Base-by-base conservation (phyloP, 2,329 filamentous ascomycete genomes). In the Corynespora cassiicola region DNA sequence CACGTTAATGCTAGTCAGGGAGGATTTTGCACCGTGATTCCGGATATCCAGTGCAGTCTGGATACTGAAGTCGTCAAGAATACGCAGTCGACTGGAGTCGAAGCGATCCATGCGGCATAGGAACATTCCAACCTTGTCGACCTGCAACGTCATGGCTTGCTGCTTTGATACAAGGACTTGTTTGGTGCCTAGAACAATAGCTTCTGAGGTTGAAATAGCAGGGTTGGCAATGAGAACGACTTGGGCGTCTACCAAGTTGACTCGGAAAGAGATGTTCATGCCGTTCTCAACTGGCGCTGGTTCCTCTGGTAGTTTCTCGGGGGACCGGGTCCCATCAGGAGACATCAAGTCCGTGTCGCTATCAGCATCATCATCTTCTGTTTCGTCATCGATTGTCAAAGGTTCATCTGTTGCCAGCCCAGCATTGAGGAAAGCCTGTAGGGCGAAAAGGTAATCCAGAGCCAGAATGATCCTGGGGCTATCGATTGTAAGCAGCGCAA, bases 71-170 rank as follows among this genome's bases (percentile, higher is more conserved):
- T 99, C 91, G 62, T 99, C 95, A 20, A 99, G 81, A 45, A 99
- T 96, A 12, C 94, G 85, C 30, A 99, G 78, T 23, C 90, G 84
- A 25, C 86, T 91, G 3, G 88, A 90, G 54, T 99, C 92, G 54
- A 97, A 97, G 48, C 85, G 88, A 68, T 99, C 95, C 94, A 99
- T 99, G 9, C 94, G 87, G 63, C 95, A 99, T 20, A 99, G 71
- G 66, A 96, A 99, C 94, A 99, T 99, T 54, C 94, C 94, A 36
- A 97, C 82, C 61, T 97, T 86, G 6, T 90, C 91, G 3, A 99
- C 84, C 62, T 99, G 92, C 61, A 99, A 80, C 1, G 94, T 96
- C 54, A 95, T 80, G 7, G 92, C 89, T 72, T 97, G 90, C 66
- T 99, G 95, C 57, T 95, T 88, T 2, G 92, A 95, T 8, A 97